Conservation (phyloP, 208 protist species). For the Leptomonas seymouri region DNA sequence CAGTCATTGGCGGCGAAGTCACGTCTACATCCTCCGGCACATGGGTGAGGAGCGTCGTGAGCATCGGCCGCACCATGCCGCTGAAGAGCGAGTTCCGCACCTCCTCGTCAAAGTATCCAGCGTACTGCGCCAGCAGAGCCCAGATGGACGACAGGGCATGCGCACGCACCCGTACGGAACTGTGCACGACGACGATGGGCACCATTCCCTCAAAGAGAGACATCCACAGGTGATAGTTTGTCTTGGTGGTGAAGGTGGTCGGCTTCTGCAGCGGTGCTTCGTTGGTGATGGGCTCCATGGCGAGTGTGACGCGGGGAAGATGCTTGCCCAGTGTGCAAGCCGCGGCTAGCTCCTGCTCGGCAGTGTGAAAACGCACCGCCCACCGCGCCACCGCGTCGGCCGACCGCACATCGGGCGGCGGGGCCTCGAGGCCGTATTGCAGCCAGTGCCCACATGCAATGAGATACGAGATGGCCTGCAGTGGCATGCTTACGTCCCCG, state of each 20-base stretch:
- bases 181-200: slow-evolving; percentile 73
- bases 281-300: slow-evolving; percentile 49
- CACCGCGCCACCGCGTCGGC: slow-evolving; percentile 52
- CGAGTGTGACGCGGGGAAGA: slow-evolving; percentile 54
- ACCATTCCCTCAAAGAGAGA: slow-evolving; percentile 81
- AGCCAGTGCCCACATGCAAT: slow-evolving; percentile 83
- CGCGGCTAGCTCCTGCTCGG: slow-evolving; percentile 50
- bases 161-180: slow-evolving; percentile 65
- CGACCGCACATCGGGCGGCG: slow-evolving; percentile 49
- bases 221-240: slow-evolving; percentile 81
- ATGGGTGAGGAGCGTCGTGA: slow-evolving; percentile 59
- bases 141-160: slow-evolving; percentile 73
- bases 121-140: slow-evolving; percentile 61
- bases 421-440: slow-evolving; percentile 78
- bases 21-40: slow-evolving; percentile 25
- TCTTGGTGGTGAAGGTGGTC: slow-evolving; percentile 48
- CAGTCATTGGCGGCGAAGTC: slow-evolving; percentile 22
- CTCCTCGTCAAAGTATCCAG: slow-evolving; percentile 48
- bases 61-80: slow-evolving; percentile 66
- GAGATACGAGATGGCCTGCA: slow-evolving; percentile 71
- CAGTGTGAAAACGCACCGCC: slow-evolving; percentile 54
- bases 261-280: slow-evolving; percentile 58
- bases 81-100: slow-evolving; percentile 70
- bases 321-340: slow-evolving; percentile 26
- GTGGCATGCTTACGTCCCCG: slow-evolving; percentile 58